Conservation (phyloP, 352 stramenopile species). For the Phytophthora aleatoria region DNA sequence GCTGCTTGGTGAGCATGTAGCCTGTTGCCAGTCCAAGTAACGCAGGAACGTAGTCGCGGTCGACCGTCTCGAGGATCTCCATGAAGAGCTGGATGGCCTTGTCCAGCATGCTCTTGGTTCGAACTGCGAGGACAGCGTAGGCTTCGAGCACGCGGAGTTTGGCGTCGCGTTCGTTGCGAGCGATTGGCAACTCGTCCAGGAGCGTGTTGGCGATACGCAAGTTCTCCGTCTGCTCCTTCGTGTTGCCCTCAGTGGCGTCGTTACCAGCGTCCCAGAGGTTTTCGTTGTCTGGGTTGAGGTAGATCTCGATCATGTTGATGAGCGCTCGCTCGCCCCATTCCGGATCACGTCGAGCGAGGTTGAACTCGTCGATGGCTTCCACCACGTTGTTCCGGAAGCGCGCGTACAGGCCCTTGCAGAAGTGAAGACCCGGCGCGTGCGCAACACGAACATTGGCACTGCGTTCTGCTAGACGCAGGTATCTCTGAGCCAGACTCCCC, state of each 20-base stretch:
- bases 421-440: conserved; percentile 87
- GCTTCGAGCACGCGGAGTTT: conserved; percentile 87
- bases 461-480: conserved; percentile 85
- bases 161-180: conserved; percentile 50
- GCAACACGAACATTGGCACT: conserved; percentile 62
- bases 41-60: conserved; percentile 90
- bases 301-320: conserved; percentile 95
- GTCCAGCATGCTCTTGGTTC: conserved; percentile 85
- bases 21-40: conserved; percentile 88
- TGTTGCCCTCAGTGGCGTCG: conserved; percentile 48
- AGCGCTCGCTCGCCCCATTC: conserved; percentile 90
- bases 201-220: conserved; percentile 89
- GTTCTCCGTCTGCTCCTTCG: conserved; percentile 85
- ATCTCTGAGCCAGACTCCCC: conserved; percentile 46
- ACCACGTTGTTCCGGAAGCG: conserved; percentile 91
- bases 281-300: conserved; percentile 93
- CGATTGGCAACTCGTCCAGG: conserved; percentile 81
- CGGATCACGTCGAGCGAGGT: conserved; percentile 85
- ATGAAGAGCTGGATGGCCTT: conserved; percentile 91
- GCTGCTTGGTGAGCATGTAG: conserved; percentile 94
- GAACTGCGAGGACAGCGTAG: conserved; percentile 83
- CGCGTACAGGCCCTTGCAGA: conserved; percentile 91
- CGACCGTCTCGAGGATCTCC: conserved; percentile 87
- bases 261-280: conserved; percentile 86
- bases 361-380: conserved; percentile 92